phyloP scores from a whole-genome alignment of 495 filamentous ascomycete species.

The Penicillium diatomitis region DNA sequence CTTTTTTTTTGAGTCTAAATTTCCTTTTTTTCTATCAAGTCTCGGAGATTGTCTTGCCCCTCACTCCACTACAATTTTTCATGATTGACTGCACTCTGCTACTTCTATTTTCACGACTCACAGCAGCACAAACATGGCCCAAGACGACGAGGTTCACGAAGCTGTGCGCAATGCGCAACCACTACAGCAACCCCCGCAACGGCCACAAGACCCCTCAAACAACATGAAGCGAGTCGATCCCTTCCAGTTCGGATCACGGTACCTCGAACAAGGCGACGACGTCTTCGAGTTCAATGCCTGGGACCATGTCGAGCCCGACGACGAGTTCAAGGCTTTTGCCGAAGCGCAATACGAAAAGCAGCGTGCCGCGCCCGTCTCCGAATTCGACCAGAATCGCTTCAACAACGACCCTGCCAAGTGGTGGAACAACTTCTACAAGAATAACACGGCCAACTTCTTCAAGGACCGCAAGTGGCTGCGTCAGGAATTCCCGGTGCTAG shows the following conservation, averaged over 20 bases:
- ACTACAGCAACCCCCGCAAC: conserved; percentile 31
- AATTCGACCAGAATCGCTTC: conserved; percentile 81
- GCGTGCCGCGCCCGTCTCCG: conserved; percentile 69
- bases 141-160: conserved; percentile 9
- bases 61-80: too few relatives aligned
- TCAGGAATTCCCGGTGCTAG: conserved; percentile 86
- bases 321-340: conserved; percentile 72
- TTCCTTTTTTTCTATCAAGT: too few relatives aligned
- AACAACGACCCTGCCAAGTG: conserved; percentile 83
- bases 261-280: conserved; percentile 70
- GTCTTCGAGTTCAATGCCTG: conserved; percentile 96
- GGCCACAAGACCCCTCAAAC: conserved; percentile 44
- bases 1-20: not conserved
- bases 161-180: conserved; percentile 40
- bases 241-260: conserved; percentile 90
- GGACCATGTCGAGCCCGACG: conserved; percentile 89
- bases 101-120: not conserved
- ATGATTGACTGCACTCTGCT: not conserved
- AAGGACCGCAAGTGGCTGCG: conserved; percentile 95
- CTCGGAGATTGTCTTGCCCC: too few relatives aligned
- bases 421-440: conserved; percentile 96
- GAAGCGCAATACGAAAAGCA: conserved; percentile 74
- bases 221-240: conserved; percentile 77
- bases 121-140: conserved; percentile 13
- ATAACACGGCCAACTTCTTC: conserved; percentile 95